Base-by-base conservation (phyloP, 2,329 filamentous ascomycete species). In the Pyricularia pennisetigena region DNA sequence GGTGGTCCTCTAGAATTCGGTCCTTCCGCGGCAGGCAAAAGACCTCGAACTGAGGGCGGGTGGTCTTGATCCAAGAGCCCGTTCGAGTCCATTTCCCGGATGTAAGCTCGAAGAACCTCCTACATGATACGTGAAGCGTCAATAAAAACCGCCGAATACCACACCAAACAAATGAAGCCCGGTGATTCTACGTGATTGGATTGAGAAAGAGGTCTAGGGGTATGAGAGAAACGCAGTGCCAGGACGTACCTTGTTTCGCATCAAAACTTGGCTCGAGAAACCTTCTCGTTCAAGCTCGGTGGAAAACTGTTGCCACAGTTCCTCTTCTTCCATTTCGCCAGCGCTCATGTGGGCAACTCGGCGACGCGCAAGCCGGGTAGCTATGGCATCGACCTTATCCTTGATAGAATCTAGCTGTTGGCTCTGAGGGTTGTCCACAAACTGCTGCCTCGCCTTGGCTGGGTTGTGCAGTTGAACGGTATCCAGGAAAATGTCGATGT, bases 91-190 rank as follows among this genome's bases (percentile, higher is more conserved):
- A 88, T 81, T 72, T 86, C 83, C 49, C 84, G 83, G 61, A 89
- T 87, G 72, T 89, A 88, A 24, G 86, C 85, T 70, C 85, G 81
- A 28, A 88, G 76, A 10, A 87, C 79, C 71, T 87, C 84, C 86
- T 88, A 69, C 0, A 41, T 41, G 32, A 41, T 68, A 35, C 57
- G 23, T 26, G 10, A 26, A 61, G 23, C 14, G 24, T 24, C 4
- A 61, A 14, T 61, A 24, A 61, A 26, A 10, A 0, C 10, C 10
- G 23, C 24, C 28, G 23, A 12, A 61, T 14, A 16, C 10, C 9
- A 26, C 16, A 9, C 23, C n/a, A 1, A 28, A 26, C 1, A 12
- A 12, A 26, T 41, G 57, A 61, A 5, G 8, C 28, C 16, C 41
- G 7, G 41, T n/a, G 41, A 54, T 20, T n/a, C n/a, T 7, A n/a